Percentiles rank a stretch among this genome's conserved stretches.
Conservation (phyloP, 75 land plant genomes). For the Pinus taeda region DNA sequence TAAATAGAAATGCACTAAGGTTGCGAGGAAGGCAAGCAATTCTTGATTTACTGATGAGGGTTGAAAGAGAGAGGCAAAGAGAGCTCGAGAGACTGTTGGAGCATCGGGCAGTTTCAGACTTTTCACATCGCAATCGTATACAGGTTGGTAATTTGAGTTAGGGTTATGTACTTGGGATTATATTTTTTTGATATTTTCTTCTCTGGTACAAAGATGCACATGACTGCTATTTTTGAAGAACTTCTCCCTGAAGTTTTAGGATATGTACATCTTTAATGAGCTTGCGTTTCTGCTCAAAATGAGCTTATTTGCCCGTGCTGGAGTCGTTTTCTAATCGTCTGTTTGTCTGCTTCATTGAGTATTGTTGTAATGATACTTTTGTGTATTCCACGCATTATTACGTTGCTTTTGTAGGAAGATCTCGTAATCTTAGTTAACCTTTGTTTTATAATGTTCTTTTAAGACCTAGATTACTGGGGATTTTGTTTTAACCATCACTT, state of each 20-base stretch:
- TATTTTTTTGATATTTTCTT: background rate
- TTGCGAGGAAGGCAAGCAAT: slow-evolving; percentile 19
- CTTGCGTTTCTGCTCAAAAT: background rate
- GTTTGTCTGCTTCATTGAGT: background rate
- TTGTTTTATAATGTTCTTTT: background rate
- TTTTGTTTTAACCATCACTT: background rate
- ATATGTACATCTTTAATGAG: background rate
- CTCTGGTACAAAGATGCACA: background rate
- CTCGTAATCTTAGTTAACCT: too few relatives aligned
- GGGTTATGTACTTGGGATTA: background rate
- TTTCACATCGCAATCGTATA: slow-evolving; percentile 31
- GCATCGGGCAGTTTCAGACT: slow-evolving; percentile 34
- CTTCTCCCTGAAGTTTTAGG: background rate
- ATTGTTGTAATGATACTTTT: too few relatives aligned
- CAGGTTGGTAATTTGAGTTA: slow-evolving; percentile 19
- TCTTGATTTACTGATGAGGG: slow-evolving; percentile 26
- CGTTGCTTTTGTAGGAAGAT: too few relatives aligned
- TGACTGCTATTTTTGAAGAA: background rate
- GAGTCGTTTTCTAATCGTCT: background rate
- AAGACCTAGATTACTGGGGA: background rate
- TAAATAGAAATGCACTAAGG: slow-evolving; percentile 8
- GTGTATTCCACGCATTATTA: too few relatives aligned
- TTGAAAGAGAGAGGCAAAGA: slow-evolving; percentile 32
- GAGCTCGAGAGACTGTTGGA: slow-evolving; percentile 39
- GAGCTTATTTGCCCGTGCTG: background rate